These are phyloP conservation scores for Blastomyces parvus DNA, from an alignment of 2,329 filamentous ascomycete genomes.

Conservation along the genomic window DNA sequence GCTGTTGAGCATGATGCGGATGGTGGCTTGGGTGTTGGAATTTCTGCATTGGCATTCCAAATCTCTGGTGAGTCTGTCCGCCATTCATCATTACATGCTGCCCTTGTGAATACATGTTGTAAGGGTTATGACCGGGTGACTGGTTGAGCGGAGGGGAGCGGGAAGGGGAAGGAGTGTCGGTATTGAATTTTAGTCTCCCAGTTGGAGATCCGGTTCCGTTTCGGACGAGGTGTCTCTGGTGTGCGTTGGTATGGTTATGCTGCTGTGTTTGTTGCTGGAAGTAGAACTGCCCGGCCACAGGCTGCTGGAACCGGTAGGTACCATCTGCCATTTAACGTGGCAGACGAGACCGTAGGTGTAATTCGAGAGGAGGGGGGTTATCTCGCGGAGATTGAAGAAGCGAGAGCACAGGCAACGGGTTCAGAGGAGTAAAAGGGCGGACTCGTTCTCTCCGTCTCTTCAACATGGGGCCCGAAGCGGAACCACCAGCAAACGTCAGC, in stretches of 20 bases:
- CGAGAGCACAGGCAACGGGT: constrained; percentile 20
- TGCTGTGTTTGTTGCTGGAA: constrained; percentile 26
- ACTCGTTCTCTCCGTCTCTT: constrained; percentile 41
- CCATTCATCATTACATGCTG: constrained; percentile 45
- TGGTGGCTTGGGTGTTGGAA: constrained; percentile 40
- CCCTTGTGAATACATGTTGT: constrained; percentile 41
- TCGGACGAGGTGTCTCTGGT: constrained; percentile 36
- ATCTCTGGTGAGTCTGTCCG: constrained; percentile 39
- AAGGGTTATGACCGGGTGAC: constrained; percentile 34
- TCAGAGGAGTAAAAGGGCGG: constrained; percentile 30
- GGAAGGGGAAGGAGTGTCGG: constrained; percentile 41
- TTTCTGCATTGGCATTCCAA: constrained; percentile 42
- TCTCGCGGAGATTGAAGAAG: constrained; percentile 19
- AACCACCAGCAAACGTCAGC: constrained; percentile 15
- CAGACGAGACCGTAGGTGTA: constrained; percentile 36
- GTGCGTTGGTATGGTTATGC: constrained; percentile 32
- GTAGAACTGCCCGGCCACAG: constrained; percentile 44
- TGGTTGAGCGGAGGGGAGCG: constrained; percentile 38
- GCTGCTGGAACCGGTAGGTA: constrained; percentile 47
- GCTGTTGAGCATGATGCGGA: constrained; percentile 34
- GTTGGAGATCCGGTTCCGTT: constrained; percentile 40
- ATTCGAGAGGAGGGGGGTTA: constrained; percentile 23
- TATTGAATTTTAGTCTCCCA: constrained; percentile 37
- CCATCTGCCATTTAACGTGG: constrained; percentile 48
- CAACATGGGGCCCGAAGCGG: constrained; percentile 37